phyloP scores from a whole-genome alignment of 2,329 filamentous ascomycete species.

The Apiospora kogelbergensis region DNA sequence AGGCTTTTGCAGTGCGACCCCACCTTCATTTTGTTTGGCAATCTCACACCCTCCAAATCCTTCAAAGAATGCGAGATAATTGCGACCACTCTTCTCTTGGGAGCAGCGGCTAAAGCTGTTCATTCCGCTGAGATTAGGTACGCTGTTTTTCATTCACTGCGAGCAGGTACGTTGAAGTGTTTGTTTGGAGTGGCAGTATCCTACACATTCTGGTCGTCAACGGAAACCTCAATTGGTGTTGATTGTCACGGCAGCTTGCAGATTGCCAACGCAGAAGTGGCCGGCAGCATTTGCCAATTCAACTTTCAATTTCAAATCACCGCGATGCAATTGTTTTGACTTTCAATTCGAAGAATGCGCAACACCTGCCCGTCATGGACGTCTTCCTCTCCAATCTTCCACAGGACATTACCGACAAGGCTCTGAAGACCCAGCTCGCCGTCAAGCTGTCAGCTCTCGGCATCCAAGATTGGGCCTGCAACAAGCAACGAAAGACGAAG shows the following conservation, averaged over 20 bases:
- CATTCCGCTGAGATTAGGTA: no score
- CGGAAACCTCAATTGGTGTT: background rate
- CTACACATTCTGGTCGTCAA: no score
- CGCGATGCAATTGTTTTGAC: no score
- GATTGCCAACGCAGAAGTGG: background rate
- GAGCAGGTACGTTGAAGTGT: no score
- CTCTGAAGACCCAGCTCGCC: constrained; percentile 38
- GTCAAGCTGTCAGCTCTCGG: constrained; percentile 40
- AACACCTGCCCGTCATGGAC: constrained; percentile 39
- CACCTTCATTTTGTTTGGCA: background rate
- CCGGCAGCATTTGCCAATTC: background rate
- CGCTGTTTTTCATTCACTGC: no score
- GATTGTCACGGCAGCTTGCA: background rate
- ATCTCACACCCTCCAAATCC: background rate
- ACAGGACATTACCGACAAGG: constrained; percentile 35
- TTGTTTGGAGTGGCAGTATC: no score
- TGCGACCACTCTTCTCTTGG: no score
- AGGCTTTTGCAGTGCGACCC: background rate
- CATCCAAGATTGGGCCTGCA: constrained; percentile 43
- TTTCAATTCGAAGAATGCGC: background rate
- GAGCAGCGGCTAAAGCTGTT: no score
- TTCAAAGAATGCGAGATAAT: no score
- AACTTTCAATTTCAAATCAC: no score
- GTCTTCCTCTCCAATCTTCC: constrained; percentile 46
- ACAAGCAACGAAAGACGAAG: constrained; percentile 37